A percentile compares a stretch with the other conserved stretches of the same genome.
These are phyloP conservation scores for Leucaena leucocephala DNA, from an alignment of 306 rosid genomes.

Conservation along the genomic window DNA sequence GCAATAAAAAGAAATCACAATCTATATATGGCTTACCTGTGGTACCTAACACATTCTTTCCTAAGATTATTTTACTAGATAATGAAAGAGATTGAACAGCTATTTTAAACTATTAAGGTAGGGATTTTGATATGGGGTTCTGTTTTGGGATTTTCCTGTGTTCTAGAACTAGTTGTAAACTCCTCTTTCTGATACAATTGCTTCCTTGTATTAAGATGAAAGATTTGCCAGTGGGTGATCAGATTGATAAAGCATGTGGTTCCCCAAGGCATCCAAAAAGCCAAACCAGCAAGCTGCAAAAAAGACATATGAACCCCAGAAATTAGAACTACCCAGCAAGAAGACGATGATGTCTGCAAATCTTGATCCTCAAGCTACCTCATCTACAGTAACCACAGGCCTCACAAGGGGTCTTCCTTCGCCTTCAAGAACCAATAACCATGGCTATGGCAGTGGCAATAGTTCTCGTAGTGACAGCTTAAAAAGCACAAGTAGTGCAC, in stretches of 20 bases:
- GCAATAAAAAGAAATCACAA: neutral
- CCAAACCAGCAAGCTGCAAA: neutral
- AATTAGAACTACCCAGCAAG: conserved; percentile 25
- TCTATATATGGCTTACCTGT: neutral
- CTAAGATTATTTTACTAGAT: neutral
- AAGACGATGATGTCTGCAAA: conserved; percentile 33
- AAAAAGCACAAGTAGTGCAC: conserved; percentile 61
- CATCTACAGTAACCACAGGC: conserved; percentile 29
- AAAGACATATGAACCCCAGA: conserved; percentile 34
- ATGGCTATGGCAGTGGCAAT: conserved; percentile 41
- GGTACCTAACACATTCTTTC: neutral
- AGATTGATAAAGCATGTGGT: neutral
- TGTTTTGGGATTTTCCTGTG: neutral
- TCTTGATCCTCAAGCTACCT: conserved; percentile 36
- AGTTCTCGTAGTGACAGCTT: conserved; percentile 70
- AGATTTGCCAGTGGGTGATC: neutral
- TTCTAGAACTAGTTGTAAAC: neutral
- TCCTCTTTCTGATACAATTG: neutral
- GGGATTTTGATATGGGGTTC: neutral
- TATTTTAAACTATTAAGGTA: neutral
- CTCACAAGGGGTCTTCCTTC: conserved; percentile 36
- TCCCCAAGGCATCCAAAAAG: conserved; percentile 11
- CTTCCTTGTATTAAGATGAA: neutral
- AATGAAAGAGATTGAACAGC: neutral
- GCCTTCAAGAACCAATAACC: conserved; percentile 41